A percentile compares a stretch with the other conserved stretches of the same genome.
These are phyloP conservation scores for Teratosphaeria zuluensis DNA, from an alignment of 2,329 filamentous ascomycete genomes.

Conservation along the genomic window DNA sequence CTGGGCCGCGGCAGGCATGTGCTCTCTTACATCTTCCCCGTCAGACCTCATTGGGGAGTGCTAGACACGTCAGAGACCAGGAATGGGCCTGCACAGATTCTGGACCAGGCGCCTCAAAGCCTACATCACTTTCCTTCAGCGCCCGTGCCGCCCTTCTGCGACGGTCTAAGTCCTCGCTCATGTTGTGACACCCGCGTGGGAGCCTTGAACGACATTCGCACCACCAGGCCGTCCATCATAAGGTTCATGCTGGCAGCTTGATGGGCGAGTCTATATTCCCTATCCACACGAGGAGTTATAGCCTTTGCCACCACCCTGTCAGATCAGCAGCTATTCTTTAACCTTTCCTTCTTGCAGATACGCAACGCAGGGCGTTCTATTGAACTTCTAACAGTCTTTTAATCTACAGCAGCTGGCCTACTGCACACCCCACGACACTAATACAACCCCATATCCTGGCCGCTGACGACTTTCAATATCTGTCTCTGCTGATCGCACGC, in stretches of 20 bases:
- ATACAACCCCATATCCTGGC: not conserved
- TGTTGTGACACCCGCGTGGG: not conserved
- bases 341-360: not conserved
- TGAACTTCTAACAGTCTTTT: constrained; percentile 1
- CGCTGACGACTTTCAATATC: not conserved
- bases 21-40: not conserved
- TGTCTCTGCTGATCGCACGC: not conserved
- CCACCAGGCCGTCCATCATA: not conserved
- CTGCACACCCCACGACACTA: constrained; percentile 1
- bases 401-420: constrained; percentile 2
- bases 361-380: constrained; percentile 1
- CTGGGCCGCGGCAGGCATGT: not conserved
- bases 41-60: not conserved
- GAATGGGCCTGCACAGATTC: not conserved
- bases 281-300: no score
- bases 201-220: not conserved
- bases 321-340: not conserved
- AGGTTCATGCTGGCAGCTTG: not conserved
- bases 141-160: not conserved
- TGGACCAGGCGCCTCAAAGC: not conserved
- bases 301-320: not conserved
- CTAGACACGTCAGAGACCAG: not conserved
- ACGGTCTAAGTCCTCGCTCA: not conserved
- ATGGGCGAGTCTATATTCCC: no score
- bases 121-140: not conserved